Conservation (phyloP, 2,329 filamentous ascomycete species). For the Aspergillus ochraceus region DNA sequence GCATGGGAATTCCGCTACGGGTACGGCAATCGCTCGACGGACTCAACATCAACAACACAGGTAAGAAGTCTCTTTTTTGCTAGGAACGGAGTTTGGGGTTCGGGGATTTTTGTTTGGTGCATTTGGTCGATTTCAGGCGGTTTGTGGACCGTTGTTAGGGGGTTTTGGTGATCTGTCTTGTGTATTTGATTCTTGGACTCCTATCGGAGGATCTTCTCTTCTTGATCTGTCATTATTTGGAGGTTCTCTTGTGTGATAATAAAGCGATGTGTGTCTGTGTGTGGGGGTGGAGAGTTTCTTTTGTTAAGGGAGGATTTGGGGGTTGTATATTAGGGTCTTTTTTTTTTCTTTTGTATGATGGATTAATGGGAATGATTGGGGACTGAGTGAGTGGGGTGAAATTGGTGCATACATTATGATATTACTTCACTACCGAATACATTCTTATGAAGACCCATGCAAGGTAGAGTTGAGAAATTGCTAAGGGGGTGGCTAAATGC, state of each 20-base stretch:
- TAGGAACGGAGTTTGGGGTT: constrained; percentile 22
- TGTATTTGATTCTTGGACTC: not conserved
- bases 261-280: not conserved
- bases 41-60: not conserved
- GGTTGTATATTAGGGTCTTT: not conserved
- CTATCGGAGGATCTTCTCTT: not conserved
- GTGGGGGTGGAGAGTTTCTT: not conserved
- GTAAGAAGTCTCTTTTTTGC: constrained; percentile 20
- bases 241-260: too few species aligned
- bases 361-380: too few species aligned
- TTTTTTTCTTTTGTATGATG: not conserved
- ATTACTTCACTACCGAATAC: not conserved
- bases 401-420: not conserved
- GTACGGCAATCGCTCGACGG: not conserved
- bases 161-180: not conserved
- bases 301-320: not conserved
- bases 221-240: too few species aligned
- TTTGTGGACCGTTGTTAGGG: constrained; percentile 2
- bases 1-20: not conserved
- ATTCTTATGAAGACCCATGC: too few species aligned
- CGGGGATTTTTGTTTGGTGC: constrained; percentile 14
- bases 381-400: not conserved
- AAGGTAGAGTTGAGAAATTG: too few species aligned
- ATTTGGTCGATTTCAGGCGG: constrained; percentile 14
- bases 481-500: constrained; percentile 1